phyloP scores from a whole-genome alignment of 305 asterid species.

The Fraxinus velutina region DNA sequence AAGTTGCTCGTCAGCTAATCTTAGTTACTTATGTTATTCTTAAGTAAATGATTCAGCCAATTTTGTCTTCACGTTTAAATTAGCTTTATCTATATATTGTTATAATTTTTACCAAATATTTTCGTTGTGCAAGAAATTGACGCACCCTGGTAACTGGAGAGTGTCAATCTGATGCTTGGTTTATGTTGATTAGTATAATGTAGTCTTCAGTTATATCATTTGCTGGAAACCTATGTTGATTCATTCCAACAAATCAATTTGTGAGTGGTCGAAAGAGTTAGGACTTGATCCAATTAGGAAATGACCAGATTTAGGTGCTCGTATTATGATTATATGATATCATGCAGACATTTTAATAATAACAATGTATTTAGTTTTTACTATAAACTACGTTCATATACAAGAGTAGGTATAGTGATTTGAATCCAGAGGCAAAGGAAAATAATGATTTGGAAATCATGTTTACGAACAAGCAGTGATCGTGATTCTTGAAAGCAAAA shows the following conservation, averaged over 20 bases:
- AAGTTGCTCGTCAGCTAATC: background rate
- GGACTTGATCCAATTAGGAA: background rate
- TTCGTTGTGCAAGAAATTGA: background rate
- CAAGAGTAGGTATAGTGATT: background rate
- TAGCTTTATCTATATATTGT: background rate
- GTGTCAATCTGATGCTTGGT: background rate
- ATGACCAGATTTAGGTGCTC: background rate
- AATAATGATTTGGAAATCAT: background rate
- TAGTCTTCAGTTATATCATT: background rate
- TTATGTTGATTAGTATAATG: background rate
- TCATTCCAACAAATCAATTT: background rate
- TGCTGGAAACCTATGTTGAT: background rate
- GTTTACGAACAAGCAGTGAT: background rate
- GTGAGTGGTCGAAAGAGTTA: background rate
- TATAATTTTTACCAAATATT: background rate
- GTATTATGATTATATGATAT: background rate
- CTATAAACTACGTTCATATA: background rate
- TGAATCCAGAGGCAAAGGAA: background rate
- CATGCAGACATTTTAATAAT: background rate
- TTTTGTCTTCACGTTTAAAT: background rate
- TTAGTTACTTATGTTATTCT: background rate
- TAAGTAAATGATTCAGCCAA: background rate
- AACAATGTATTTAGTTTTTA: background rate
- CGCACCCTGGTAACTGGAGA: background rate
- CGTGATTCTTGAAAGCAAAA: background rate